phyloP scores from a whole-genome alignment of 768 basidiomycete genomes.

The Neoboletus brunneissimus region DNA sequence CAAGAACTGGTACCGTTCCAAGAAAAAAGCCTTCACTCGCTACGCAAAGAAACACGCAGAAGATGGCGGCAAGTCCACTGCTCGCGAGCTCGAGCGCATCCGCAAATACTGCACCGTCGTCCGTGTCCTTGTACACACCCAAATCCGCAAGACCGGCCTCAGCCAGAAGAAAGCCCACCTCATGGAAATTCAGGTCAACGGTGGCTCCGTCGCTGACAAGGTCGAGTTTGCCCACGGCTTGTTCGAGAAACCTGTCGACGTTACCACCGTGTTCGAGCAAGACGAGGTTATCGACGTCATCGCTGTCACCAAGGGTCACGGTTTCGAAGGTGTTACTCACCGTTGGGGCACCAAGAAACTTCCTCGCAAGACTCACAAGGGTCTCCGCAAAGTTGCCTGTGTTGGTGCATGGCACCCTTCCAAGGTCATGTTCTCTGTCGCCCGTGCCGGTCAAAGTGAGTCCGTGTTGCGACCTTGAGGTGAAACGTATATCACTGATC shows the following conservation, averaged over 20 bases:
- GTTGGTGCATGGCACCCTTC: conserved; percentile 98
- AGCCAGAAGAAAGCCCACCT: conserved; percentile 99
- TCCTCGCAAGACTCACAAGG: conserved; percentile 98
- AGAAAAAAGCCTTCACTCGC: conserved; percentile 99
- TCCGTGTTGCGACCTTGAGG: conserved; percentile 18
- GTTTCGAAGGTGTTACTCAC: conserved; percentile 99
- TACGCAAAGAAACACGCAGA: conserved; percentile 99
- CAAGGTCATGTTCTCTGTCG: conserved; percentile 99
- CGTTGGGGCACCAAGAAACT: conserved; percentile 99
- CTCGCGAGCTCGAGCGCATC: conserved; percentile 97
- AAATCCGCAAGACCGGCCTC: conserved; percentile 96
- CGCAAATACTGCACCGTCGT: conserved; percentile 99
- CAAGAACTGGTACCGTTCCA: conserved; percentile 99
- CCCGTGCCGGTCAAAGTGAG: conserved; percentile 99
- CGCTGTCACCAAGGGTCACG: conserved; percentile 98
- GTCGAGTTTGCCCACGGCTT: conserved; percentile 91
- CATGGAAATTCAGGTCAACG: conserved; percentile 99
- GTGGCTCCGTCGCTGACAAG: conserved; percentile 94
- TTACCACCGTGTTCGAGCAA: conserved; percentile 87
- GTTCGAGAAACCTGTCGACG: conserved; percentile 95
- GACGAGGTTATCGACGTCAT: conserved; percentile 96
- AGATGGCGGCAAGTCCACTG: conserved; percentile 85
- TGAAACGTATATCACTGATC: conserved; percentile 1
- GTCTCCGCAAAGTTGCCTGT: conserved; percentile 99
- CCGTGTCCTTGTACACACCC: conserved; percentile 98